Evolutionary conservation across 1,139 yeast species (phyloP).

Genomic region (Meyerozyma sp.): DNA sequence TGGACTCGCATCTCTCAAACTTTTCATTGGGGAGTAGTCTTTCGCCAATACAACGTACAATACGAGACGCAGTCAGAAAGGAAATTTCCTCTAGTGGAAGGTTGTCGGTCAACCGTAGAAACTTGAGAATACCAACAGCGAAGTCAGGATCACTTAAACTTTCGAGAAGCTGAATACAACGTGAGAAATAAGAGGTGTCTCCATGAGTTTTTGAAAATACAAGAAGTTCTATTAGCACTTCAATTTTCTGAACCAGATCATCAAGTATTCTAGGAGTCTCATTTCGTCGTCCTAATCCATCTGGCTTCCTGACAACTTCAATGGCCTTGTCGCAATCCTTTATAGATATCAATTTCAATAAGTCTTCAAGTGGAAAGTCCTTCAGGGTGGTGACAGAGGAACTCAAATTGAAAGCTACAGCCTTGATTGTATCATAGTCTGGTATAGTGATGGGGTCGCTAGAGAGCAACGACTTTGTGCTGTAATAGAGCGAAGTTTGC

Average conservation of each 20-base stretch:
- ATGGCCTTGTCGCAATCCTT: not conserved
- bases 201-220: not conserved
- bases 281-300: not conserved
- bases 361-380: not conserved
- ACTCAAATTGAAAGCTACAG: not conserved
- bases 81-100: not conserved
- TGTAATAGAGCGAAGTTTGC: not conserved
- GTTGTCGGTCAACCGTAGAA: not conserved
- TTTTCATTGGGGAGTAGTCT: slow-evolving; percentile 18
- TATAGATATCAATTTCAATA: not conserved
- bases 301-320: not conserved
- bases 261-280: not conserved
- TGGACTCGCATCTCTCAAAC: slow-evolving; percentile 33
- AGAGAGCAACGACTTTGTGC: not conserved
- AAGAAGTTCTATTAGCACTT: not conserved
- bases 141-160: not conserved
- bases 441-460: not conserved
- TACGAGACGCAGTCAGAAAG: not conserved
- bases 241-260: not conserved
- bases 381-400: not conserved
- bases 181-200: not conserved
- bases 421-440: not conserved
- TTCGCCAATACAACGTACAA: slow-evolving; percentile 26
- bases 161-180: not conserved
- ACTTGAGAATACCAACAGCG: not conserved